Evolutionary conservation across 2,329 filamentous ascomycete species (phyloP).

Genomic region (Fusarium robinianum): DNA sequence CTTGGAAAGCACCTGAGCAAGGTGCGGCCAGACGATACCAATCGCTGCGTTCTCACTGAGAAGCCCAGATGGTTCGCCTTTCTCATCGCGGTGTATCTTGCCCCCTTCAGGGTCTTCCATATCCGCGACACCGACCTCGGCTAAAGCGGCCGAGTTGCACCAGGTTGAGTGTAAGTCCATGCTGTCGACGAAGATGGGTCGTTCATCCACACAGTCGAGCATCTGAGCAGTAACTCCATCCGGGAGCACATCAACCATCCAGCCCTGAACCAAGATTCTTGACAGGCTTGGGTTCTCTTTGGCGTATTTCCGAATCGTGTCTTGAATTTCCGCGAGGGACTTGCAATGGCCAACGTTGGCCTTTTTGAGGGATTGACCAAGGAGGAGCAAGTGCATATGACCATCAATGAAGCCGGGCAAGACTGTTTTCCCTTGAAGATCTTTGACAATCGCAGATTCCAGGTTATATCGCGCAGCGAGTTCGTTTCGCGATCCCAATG

Average conservation of each 20-base stretch:
- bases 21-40: conserved; percentile 57
- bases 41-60: conserved; percentile 56
- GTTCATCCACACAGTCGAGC: conserved; percentile 56
- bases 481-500: too few species aligned
- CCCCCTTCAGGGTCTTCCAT: conserved; percentile 55
- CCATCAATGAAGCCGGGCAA: conserved; percentile 59
- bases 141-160: conserved; percentile 56
- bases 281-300: conserved; percentile 46
- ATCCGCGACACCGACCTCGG: conserved; percentile 51
- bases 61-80: conserved; percentile 53
- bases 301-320: conserved; percentile 47
- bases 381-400: conserved; percentile 55
- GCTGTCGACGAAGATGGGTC: conserved; percentile 60
- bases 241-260: too few species aligned
- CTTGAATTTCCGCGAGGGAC: conserved; percentile 50
- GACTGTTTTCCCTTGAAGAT: too few species aligned
- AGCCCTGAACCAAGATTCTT: conserved; percentile 53
- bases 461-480: too few species aligned
- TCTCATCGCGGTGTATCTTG: conserved; percentile 52
- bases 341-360: conserved; percentile 49
- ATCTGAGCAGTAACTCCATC: conserved; percentile 47
- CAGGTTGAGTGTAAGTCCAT: conserved; percentile 61
- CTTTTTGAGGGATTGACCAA: conserved; percentile 54
- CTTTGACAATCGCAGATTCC: too few species aligned
- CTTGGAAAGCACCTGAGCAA: conserved; percentile 48